Evolutionary conservation across 2,329 filamentous ascomycete genomes (phyloP).

Genomic region (Phaeoacremonium minimum): DNA sequence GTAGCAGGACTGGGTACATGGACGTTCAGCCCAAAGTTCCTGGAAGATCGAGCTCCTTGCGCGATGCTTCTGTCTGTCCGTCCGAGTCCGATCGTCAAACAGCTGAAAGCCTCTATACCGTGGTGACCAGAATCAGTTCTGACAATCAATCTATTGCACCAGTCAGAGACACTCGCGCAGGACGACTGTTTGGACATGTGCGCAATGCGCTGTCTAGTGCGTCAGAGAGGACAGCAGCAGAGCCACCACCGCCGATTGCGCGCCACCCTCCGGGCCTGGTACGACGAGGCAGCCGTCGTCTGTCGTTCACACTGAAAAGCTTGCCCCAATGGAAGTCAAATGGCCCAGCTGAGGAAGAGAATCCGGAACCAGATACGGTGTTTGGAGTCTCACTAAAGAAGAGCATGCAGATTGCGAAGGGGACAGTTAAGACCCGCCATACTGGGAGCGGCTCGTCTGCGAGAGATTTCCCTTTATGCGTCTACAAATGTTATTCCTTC

Average conservation of each 20-base stretch:
- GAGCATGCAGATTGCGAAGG: slow-evolving; percentile 32
- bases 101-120: background rate
- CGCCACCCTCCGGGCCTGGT: too few species aligned
- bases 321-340: slow-evolving; percentile 21
- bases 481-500: slow-evolving; percentile 33
- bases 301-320: slow-evolving; percentile 25
- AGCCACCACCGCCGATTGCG: too few species aligned
- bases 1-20: too few species aligned
- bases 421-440: slow-evolving; percentile 32
- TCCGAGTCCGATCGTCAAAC: background rate
- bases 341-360: slow-evolving; percentile 17
- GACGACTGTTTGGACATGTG: slow-evolving; percentile 7
- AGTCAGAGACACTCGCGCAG: slow-evolving; percentile 1
- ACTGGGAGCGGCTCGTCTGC: slow-evolving; percentile 25
- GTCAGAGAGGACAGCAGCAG: background rate
- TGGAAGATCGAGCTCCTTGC: too few species aligned
- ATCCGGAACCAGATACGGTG: slow-evolving; percentile 21
- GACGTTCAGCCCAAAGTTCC: too few species aligned
- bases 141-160: background rate
- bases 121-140: background rate
- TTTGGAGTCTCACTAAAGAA: slow-evolving; percentile 34
- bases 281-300: slow-evolving; percentile 11
- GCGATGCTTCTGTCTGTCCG: background rate
- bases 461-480: slow-evolving; percentile 34
- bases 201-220: slow-evolving; percentile 1